Evolutionary conservation across 2,329 filamentous ascomycete genomes (phyloP), one percentile per base, ranked within the genome.

Genomic region (Monosporascus sp.): DNA sequence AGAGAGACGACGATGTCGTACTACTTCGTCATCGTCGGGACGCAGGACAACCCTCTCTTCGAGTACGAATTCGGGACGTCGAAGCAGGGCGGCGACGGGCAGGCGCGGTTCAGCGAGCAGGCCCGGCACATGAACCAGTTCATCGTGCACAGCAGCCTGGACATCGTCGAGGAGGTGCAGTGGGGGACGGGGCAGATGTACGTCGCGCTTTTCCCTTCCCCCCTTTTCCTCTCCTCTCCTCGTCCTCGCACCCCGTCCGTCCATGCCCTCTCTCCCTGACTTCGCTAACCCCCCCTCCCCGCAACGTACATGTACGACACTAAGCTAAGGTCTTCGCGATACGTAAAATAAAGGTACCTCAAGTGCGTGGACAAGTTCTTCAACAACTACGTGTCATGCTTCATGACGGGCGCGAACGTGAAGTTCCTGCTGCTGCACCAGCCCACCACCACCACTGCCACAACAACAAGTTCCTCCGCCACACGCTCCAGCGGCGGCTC

Each of bases 341-440:
- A 5, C 45, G 43, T 43, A 38, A 43, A 43, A 43, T 7, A 52
- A 38, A 68, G 66, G 85, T 97, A 97, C 71, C 86, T 99, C 60
- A 97, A 97, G 72, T 89, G 90, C 72, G 87, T 97, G 72, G 94
- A 99, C 78, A 89, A 90, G 67, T 97, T 97, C 79, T 93, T 95
- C 73, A 92, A 94, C 73, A 92, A 91, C 68, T 93, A 95, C 76
- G 88, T 97, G 58, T 95, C 91, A 47, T 94, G 90, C 73, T 97
- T 96, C 79, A 81, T 99, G 52, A 97, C 94, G 0, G 91, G 86
- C 60, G 89, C 86, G 66, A 96, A 96, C 72, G 86, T 91, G 63
- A 93, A 96, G 60, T 97, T 99, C 74, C 84, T 99, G 52, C 85
- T 99, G 16, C 85, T 99, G 3, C 94, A 97, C 71, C 88, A 95